Percentiles rank a stretch among this genome's conserved stretches.
phyloP scores from a whole-genome alignment of 257 asterid species.

The Rubia yunnanensis region DNA sequence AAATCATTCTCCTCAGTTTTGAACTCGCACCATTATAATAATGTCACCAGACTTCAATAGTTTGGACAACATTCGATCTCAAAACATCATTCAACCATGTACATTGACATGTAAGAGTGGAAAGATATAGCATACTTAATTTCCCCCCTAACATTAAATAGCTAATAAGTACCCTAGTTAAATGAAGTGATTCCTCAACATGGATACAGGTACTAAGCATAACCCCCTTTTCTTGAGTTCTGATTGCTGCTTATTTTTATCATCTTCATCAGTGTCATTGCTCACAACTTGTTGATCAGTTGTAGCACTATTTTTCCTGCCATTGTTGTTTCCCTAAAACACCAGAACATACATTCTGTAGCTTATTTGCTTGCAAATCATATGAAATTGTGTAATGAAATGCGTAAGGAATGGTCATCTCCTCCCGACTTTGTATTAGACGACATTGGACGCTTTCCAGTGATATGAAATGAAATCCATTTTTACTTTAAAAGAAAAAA shows the following conservation, averaged over 20 bases:
- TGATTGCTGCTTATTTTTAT: slow-evolving; percentile 16
- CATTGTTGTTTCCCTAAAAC: slow-evolving; percentile 27
- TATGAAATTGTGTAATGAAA: too few relatives aligned
- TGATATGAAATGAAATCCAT: too few relatives aligned
- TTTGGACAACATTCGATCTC: background rate
- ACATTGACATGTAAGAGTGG: background rate
- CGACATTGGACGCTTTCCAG: too few relatives aligned
- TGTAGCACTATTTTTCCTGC: background rate
- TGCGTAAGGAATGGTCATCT: too few relatives aligned
- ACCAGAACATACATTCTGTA: too few relatives aligned
- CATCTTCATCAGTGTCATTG: slow-evolving; percentile 10
- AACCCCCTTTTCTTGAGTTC: slow-evolving; percentile 34
- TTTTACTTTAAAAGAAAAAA: too few relatives aligned
- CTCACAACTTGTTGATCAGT: background rate
- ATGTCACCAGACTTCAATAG: too few relatives aligned
- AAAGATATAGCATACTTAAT: background rate
- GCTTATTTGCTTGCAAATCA: too few relatives aligned
- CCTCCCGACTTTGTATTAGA: too few relatives aligned
- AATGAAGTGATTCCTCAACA: slow-evolving; percentile 12
- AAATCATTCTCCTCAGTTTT: too few relatives aligned
- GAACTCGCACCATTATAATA: too few relatives aligned
- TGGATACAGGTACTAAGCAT: slow-evolving; percentile 24
- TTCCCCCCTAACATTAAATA: background rate
- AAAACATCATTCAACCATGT: background rate
- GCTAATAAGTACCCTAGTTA: background rate